Evolutionary conservation across 768 basidiomycete species (phyloP).

Genomic region (Suillus tomentosus): DNA sequence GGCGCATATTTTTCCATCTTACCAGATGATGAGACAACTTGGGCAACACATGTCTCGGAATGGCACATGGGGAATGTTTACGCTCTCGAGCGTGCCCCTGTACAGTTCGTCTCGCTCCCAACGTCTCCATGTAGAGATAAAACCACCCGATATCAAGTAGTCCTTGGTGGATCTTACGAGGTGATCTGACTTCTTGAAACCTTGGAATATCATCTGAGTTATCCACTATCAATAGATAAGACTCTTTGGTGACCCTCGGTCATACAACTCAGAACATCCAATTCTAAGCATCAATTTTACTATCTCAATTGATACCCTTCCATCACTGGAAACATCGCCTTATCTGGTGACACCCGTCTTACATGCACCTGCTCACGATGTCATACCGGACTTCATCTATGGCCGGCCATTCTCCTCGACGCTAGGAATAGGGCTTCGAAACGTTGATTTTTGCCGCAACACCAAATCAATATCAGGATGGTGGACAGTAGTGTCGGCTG

Average conservation of each 20-base stretch:
- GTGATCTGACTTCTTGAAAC: conserved; percentile 32
- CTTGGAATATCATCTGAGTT: conserved; percentile 9
- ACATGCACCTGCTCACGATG: conserved; percentile 53
- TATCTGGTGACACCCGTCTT: conserved; percentile 28
- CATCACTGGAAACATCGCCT: neutral
- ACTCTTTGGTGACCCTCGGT: conserved; percentile 76
- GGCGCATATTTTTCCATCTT: conserved; percentile 78
- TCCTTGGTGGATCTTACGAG: conserved; percentile 86
- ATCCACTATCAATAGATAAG: conserved; percentile 54
- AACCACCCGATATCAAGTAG: conserved; percentile 63
- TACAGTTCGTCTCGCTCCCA: conserved; percentile 53
- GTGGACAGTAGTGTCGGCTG: conserved; percentile 50
- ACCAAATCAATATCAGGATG: conserved; percentile 38
- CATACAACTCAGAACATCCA: conserved; percentile 45
- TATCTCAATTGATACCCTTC: conserved; percentile 42
- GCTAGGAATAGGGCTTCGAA: conserved; percentile 64
- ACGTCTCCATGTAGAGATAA: conserved; percentile 31
- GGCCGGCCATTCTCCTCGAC: conserved; percentile 76
- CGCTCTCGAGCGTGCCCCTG: conserved; percentile 53
- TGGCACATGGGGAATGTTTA: conserved; percentile 95
- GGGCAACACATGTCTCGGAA: conserved; percentile 35
- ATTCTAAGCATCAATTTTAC: conserved; percentile 56
- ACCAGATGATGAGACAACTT: conserved; percentile 38
- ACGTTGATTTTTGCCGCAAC: conserved; percentile 28
- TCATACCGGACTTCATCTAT: conserved; percentile 69